Base-by-base conservation (phyloP, 1,139 yeast species). In the Wickerhamiella infanticola region DNA sequence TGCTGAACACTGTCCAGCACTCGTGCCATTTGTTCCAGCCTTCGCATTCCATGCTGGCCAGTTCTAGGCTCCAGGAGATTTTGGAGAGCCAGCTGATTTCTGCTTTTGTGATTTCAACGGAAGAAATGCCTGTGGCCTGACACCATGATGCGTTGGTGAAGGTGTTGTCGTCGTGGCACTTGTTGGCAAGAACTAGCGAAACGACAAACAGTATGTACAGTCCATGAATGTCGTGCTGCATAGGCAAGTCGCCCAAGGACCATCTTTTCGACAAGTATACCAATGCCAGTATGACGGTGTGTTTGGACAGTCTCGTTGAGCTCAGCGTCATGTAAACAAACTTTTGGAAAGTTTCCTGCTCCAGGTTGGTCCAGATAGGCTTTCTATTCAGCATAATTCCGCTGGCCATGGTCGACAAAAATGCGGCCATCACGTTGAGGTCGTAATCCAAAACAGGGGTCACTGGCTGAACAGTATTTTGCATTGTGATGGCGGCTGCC, bases 121-220 rank as follows among this genome's bases (percentile, higher is more conserved):
- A 70, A 13, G 75, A 66, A 52, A 90, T 72, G 26, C 94, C 94
- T 11, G 96, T 83, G 24, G 96, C 97, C 47, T 86, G 90, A 42
- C 86, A 74, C 98, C 98, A 90, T 7, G 95, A 85, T 59, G 79
- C 79, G 66, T 88, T 90, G 50, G 95, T 86, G 59, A 90, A 90
- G 26, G 97, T 90, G 65, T 88, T 86, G 66, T 90, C 98, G 63
- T 90, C 97, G 60, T 88, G 86, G 62, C 86, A 84, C 65, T 90
- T 90, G 67, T 90, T 90, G 41, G 96, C 94, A 52, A 90, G 69
- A 38, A 90, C 74, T 42, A 90, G 70, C 1, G 94, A 73, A 31
- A 81, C 72, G 42, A 81, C 78, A 47, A 85, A 67, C 58, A 75
- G 72, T 52, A 75, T 71, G 56, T 50, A 37, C 55, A 51, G 59